Conservation (phyloP, 192 early-diverging fungal genomes). For the Coemansia sp. region DNA sequence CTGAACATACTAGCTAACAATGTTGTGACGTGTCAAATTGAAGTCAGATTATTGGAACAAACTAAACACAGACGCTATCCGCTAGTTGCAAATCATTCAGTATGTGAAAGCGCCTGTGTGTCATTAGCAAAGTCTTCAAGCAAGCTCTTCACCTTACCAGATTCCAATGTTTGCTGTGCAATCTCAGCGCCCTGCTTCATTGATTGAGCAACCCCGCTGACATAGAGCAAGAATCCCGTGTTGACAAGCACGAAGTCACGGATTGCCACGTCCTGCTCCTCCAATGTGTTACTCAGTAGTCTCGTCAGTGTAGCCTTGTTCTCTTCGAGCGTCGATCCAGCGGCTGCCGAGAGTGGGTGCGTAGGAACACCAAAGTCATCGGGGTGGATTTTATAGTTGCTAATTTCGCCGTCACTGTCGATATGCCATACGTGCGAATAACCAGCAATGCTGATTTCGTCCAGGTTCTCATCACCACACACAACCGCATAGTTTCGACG, state of each 20-base stretch:
- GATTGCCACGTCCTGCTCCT: conserved; percentile 60
- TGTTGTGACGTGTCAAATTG: neutral
- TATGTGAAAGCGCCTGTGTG: conserved; percentile 18
- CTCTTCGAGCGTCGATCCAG: conserved; percentile 64
- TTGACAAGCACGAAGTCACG: conserved; percentile 94
- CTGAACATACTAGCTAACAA: neutral
- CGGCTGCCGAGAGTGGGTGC: conserved; percentile 70
- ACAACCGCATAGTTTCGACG: conserved; percentile 86
- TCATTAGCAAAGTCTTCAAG: conserved; percentile 62
- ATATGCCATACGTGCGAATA: conserved; percentile 88
- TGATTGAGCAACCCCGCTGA: conserved; percentile 69
- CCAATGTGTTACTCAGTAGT: conserved; percentile 67
- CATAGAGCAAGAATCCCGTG: conserved; percentile 79
- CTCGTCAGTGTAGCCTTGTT: conserved; percentile 74
- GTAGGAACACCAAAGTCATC: conserved; percentile 82
- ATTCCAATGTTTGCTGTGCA: conserved; percentile 70
- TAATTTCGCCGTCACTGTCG: conserved; percentile 59
- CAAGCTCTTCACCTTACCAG: conserved; percentile 63
- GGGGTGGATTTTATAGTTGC: conserved; percentile 67
- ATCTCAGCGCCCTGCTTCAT: conserved; percentile 76
- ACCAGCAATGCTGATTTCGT: conserved; percentile 91
- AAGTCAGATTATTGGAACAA: neutral
- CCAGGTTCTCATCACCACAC: conserved; percentile 86
- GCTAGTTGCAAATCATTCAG: neutral
- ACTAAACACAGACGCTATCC: neutral